phyloP scores from a whole-genome alignment of 2,329 filamentous ascomycete genomes.

The Fusarium sp. region DNA sequence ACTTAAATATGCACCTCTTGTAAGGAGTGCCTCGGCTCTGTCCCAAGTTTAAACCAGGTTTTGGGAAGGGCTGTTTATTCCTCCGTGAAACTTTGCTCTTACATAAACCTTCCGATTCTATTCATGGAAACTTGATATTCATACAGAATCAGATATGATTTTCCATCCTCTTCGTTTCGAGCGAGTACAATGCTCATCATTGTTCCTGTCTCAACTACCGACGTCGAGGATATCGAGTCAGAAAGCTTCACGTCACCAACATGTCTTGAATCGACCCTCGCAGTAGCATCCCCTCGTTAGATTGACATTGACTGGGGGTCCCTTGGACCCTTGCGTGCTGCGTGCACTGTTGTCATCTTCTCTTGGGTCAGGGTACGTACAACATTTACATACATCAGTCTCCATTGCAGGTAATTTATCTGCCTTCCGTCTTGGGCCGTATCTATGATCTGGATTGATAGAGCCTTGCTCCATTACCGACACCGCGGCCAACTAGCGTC shows the following conservation, averaged over 20 bases:
- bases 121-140: conserved; percentile 1
- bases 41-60: conserved; percentile 16
- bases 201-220: conserved; percentile 8
- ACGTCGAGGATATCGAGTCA: conserved; percentile 8
- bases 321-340: background rate
- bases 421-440: conserved; percentile 26
- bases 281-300: background rate
- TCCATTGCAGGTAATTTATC: background rate
- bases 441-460: conserved; percentile 26
- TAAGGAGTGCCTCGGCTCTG: conserved; percentile 18
- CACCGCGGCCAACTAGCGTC: conserved; percentile 39
- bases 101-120: conserved; percentile 27
- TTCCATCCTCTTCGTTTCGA: background rate
- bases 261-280: conserved; percentile 1
- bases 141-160: background rate
- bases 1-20: conserved; percentile 3
- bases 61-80: conserved; percentile 18
- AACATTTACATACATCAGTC: background rate
- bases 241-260: background rate
- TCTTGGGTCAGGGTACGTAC: background rate
- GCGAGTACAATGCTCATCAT: background rate
- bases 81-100: conserved; percentile 18
- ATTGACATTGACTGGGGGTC: background rate
- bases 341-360: conserved; percentile 2
- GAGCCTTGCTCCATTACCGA: conserved; percentile 37